Base-by-base conservation (phyloP, 208 protist species). In the Crithidia sp. region DNA sequence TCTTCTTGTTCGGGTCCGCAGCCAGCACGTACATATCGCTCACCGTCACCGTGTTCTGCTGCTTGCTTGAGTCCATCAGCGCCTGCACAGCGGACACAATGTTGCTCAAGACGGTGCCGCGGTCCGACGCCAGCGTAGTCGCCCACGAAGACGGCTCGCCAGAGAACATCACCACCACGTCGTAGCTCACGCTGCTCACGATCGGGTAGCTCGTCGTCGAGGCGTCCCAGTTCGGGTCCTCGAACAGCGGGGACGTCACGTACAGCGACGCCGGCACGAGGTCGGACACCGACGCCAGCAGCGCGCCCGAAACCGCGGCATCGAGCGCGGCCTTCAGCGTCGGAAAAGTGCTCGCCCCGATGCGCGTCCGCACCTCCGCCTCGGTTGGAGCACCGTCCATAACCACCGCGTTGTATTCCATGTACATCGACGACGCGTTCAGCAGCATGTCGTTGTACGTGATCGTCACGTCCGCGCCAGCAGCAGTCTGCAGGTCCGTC, bases 401-500 rank as follows among this genome's bases (percentile, higher is more conserved):
- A 19, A 52, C 36, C 5, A n/a, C 6, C 4, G 55, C 39, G 54
- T 40, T 45, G 44, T 70, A 66, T 13, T 43, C 9, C 9, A 70
- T 6, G 37, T 64, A 41, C 54, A 76, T 28, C 17, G 71, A 53
- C 2, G 71, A 65, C 45, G 19, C 71, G 43, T 69, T 63, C 12
- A 64, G 16, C 7, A 53, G 39, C 28, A 52, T 53, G 37, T 2
- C 17, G 16, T 3, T 54, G 45, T 57, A 40, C n/a, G 43, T 57
- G 44, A 69, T 55, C 50, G 55, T 62, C 8, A 64, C 63, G 49
- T 54, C 36, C 37, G 36, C 7, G 43, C 52, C 55, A 12, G 54
- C 53, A 9, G 54, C 39, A 13, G 28, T 49, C 47, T 65, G 62
- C 40, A 69, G 52, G 55, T 70, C 52, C 4, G 4, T 12, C 47